Evolutionary conservation across 2,329 filamentous ascomycete genomes (phyloP).

Genomic region (Sporothrix mexicana): DNA sequence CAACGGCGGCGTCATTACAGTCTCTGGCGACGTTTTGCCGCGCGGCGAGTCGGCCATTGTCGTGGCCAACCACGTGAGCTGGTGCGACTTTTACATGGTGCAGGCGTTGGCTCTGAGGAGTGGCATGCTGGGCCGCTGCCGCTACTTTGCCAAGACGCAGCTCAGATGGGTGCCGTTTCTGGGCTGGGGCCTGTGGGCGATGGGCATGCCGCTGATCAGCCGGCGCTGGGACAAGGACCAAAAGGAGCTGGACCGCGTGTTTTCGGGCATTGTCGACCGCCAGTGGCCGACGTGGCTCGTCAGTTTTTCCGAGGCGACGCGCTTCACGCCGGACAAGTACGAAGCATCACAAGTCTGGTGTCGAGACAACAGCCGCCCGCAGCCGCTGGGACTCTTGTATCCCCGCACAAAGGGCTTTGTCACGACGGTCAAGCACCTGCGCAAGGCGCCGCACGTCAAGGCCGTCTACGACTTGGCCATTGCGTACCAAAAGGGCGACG

Average conservation of each 20-base stretch:
- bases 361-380: constrained; percentile 53
- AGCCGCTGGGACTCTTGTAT: constrained; percentile 64
- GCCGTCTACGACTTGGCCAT: constrained; percentile 63
- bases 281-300: constrained; percentile 68
- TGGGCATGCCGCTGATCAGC: constrained; percentile 68
- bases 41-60: constrained; percentile 64
- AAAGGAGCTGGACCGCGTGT: constrained; percentile 62
- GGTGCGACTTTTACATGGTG: constrained; percentile 70
- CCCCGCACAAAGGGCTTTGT: constrained; percentile 67
- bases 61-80: constrained; percentile 64
- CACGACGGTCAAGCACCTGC: constrained; percentile 61
- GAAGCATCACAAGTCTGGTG: constrained; percentile 59
- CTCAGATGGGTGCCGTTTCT: constrained; percentile 65
- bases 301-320: constrained; percentile 68
- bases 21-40: constrained; percentile 59
- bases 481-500: constrained; percentile 54
- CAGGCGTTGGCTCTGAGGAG: constrained; percentile 60
- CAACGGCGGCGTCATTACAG: constrained; percentile 60
- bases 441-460: constrained; percentile 56
- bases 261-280: constrained; percentile 57
- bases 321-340: constrained; percentile 61
- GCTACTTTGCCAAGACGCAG: constrained; percentile 67
- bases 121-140: constrained; percentile 65
- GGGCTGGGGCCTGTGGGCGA: constrained; percentile 68
- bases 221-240: constrained; percentile 64